A percentile compares a stretch with the other conserved stretches of the same genome.
These are phyloP conservation scores for Sanguinoderma infundibulare DNA, from an alignment of 1,284 basidiomycete genomes.

Conservation along the genomic window DNA sequence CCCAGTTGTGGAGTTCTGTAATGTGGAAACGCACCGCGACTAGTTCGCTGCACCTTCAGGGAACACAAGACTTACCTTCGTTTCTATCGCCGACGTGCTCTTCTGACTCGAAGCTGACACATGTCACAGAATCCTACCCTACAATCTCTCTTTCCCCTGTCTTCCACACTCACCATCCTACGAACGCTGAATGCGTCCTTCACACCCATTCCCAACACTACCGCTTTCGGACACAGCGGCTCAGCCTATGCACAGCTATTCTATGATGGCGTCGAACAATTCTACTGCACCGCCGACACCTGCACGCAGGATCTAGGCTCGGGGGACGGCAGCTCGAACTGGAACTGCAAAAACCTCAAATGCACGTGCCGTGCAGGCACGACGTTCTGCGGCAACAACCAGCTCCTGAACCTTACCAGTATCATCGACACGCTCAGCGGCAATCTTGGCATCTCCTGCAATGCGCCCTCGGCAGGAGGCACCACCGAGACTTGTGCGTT, in stretches of 20 bases:
- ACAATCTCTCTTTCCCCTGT: slow-evolving; percentile 71
- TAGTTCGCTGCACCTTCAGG: too few relatives aligned
- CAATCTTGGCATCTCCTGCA: slow-evolving; percentile 71
- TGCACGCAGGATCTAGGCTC: slow-evolving; percentile 64
- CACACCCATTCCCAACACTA: slow-evolving; percentile 69
- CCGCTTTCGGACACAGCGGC: slow-evolving; percentile 61
- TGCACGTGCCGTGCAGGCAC: slow-evolving; percentile 76
- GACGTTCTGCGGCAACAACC: slow-evolving; percentile 71
- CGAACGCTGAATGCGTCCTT: slow-evolving; percentile 72
- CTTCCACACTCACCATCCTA: slow-evolving; percentile 75
- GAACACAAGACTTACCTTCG: background rate
- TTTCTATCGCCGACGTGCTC: background rate
- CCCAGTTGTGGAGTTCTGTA: too few relatives aligned
- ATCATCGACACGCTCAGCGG: slow-evolving; percentile 66
- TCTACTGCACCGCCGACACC: slow-evolving; percentile 74
- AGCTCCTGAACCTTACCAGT: slow-evolving; percentile 52
- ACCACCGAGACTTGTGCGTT: slow-evolving; percentile 72
- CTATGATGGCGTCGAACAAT: slow-evolving; percentile 85
- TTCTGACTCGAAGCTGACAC: background rate
- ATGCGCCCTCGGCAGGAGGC: slow-evolving; percentile 46
- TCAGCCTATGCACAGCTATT: slow-evolving; percentile 77
- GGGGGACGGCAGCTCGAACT: slow-evolving; percentile 49
- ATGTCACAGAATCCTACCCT: slow-evolving; percentile 73
- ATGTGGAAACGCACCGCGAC: too few relatives aligned
- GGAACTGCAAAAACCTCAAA: slow-evolving; percentile 71